Percentiles rank a stretch among this genome's conserved stretches.
These are phyloP conservation scores for Coemansia sp. DNA, from an alignment of 192 early-diverging fungal species.

Conservation along the genomic window DNA sequence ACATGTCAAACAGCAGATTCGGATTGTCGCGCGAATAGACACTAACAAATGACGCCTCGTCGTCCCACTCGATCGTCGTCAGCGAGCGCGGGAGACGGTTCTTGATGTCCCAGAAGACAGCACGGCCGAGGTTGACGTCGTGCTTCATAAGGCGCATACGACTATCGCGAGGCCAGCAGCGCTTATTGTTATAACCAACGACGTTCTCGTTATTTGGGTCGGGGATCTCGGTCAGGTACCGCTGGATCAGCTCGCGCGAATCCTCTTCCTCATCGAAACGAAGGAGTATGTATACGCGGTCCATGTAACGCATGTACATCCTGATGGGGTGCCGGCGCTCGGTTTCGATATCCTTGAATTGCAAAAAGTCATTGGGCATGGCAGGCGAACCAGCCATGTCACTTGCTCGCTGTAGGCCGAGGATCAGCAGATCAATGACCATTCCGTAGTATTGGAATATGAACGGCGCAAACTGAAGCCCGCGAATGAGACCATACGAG, in stretches of 20 bases:
- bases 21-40: conserved; percentile 99
- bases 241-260: conserved; percentile 91
- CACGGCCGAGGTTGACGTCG: conserved; percentile 96
- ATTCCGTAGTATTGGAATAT: conserved; percentile 99
- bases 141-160: conserved; percentile 99
- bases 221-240: conserved; percentile 96
- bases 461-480: conserved; percentile 96
- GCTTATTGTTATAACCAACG: conserved; percentile 98
- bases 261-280: conserved; percentile 88
- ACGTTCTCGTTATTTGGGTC: conserved; percentile 99
- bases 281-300: conserved; percentile 91
- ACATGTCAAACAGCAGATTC: conserved; percentile 87
- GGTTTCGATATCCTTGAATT: conserved; percentile 86
- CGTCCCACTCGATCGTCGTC: conserved; percentile 98
- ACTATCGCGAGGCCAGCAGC: conserved; percentile 98
- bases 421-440: conserved; percentile 89
- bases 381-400: conserved; percentile 96
- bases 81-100: conserved; percentile 94
- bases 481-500: conserved; percentile 93
- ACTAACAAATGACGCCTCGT: conserved; percentile 78
- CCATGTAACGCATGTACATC: conserved; percentile 93
- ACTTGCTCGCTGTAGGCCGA: conserved; percentile 90
- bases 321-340: conserved; percentile 97
- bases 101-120: conserved; percentile 99
- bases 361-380: conserved; percentile 95